These are phyloP conservation scores for Aspergillus conjunctus DNA, from an alignment of 495 filamentous ascomycete genomes.

Conservation along the genomic window DNA sequence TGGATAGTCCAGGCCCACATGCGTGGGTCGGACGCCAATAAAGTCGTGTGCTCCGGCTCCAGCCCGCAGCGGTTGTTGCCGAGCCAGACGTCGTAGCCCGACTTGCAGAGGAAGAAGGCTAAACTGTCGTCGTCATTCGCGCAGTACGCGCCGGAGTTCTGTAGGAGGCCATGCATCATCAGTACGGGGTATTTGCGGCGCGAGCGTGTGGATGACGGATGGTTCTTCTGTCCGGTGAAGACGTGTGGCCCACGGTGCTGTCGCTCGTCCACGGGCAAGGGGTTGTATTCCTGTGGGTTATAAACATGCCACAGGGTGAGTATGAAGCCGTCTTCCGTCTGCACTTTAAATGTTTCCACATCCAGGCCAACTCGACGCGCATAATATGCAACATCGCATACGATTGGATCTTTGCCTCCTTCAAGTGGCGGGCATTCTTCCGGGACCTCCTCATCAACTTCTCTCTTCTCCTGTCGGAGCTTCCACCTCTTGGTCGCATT, in stretches of 20 bases:
- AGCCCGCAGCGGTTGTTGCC: slow-evolving; percentile 95
- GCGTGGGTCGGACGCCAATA: slow-evolving; percentile 75
- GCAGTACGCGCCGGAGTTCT: slow-evolving; percentile 86
- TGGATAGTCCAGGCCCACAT: slow-evolving; percentile 99
- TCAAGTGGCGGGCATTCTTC: slow-evolving; percentile 71
- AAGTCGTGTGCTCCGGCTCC: slow-evolving; percentile 68
- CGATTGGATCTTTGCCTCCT: slow-evolving; percentile 74
- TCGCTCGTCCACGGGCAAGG: slow-evolving; percentile 41
- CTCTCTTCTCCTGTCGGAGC: slow-evolving; percentile 41
- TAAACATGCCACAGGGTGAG: slow-evolving; percentile 89
- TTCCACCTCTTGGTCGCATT: slow-evolving; percentile 65
- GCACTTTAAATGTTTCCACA: slow-evolving; percentile 77
- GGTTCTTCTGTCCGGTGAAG: slow-evolving; percentile 31
- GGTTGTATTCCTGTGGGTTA: slow-evolving; percentile 72
- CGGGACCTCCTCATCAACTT: slow-evolving; percentile 38
- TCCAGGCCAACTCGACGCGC: slow-evolving; percentile 86
- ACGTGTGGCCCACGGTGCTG: slow-evolving; percentile 37
- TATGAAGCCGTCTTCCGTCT: slow-evolving; percentile 95
- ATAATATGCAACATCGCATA: slow-evolving; percentile 84
- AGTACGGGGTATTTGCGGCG: slow-evolving; percentile 83
- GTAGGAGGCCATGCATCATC: slow-evolving; percentile 84
- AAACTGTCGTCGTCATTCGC: slow-evolving; percentile 87
- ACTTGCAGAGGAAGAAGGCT: slow-evolving; percentile 90
- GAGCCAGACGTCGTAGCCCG: slow-evolving; percentile 95
- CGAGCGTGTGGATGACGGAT: slow-evolving; percentile 13